Conservation (phyloP, 192 early-diverging fungal species). For the Umbelopsis sp. region DNA sequence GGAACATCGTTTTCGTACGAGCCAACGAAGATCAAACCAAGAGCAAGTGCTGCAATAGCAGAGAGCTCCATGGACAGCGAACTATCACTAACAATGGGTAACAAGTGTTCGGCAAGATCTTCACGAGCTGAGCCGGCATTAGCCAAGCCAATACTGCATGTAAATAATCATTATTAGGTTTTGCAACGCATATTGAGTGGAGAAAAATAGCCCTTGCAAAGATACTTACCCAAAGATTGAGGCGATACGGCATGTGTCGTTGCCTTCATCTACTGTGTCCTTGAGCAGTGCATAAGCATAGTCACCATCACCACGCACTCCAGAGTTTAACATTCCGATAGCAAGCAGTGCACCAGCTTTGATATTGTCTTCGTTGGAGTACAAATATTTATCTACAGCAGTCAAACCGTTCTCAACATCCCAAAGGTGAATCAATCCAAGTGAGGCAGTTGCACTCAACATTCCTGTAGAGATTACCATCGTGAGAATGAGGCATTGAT, state of each 20-base stretch:
- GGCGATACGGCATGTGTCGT: conserved; percentile 65
- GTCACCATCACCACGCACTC: conserved; percentile 90
- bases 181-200: no score
- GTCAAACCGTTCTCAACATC: conserved; percentile 89
- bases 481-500: not conserved
- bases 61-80: conserved; percentile 85
- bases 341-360: conserved; percentile 93
- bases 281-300: conserved; percentile 88
- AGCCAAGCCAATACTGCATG: conserved; percentile 83
- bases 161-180: not conserved
- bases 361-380: conserved; percentile 86
- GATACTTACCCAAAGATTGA: conserved; percentile 76
- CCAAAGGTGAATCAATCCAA: conserved; percentile 94
- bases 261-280: conserved; percentile 74
- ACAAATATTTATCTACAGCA: conserved; percentile 94
- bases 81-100: conserved; percentile 82
- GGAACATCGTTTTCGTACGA: conserved; percentile 89
- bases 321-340: conserved; percentile 89
- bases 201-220: not conserved
- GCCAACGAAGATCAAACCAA: conserved; percentile 94
- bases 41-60: conserved; percentile 83
- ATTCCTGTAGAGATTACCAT: conserved; percentile 56
- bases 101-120: conserved; percentile 80
- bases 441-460: conserved; percentile 92
- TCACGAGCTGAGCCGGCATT: conserved; percentile 90